Evolutionary conservation across 2,329 filamentous ascomycete genomes (phyloP), one percentile per base, ranked within the genome.

Genomic region (Scedosporium minutisporum): DNA sequence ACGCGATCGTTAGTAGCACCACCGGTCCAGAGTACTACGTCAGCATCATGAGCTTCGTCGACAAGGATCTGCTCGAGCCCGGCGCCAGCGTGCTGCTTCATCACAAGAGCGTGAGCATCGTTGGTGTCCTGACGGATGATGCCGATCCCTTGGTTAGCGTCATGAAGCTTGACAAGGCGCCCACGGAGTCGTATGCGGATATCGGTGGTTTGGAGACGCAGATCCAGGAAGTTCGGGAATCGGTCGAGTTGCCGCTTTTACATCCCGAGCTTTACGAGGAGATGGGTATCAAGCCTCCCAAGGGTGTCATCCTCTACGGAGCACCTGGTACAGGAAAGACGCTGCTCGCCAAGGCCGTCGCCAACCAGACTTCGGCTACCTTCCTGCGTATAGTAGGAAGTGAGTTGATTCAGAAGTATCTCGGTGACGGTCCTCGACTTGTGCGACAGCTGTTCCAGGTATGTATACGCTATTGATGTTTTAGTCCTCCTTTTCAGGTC

Each of bases 251-350:
- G 70, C 95, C 95, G 4, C 81, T 99, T 66, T 82, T 99, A 64
- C 95, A 99, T 74, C 95, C 95, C 0, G 95, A 99, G 77, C 80
- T 99, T 61, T 99, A 99, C 77, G 95, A 99, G 76, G 95, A 99
- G 80, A 99, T 99, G 95, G 95, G 95, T 72, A 97, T 99, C 83
- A 99, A 99, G 78, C 95, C 95, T 4, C 95, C 95, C 65, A 99
- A 99, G 84, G 95, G 95, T 83, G 95, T 99, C 69, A 99, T 99
- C 71, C 87, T 99, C 27, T 99, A 99, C 74, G 95, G 95, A 78
- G 92, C 91, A 4, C 95, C 95, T 0, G 95, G 95, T 76, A 99
- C 95, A 7, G 95, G 95, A 76, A 99, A 97, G 80, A 97, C 93
- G 4, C 81, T 97, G 3, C 81, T 99, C 63, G 95, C 95, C 65